Evolutionary conservation across 2,329 filamentous ascomycete genomes (phyloP).

Genomic region (Talaromyces amestolkiae): DNA sequence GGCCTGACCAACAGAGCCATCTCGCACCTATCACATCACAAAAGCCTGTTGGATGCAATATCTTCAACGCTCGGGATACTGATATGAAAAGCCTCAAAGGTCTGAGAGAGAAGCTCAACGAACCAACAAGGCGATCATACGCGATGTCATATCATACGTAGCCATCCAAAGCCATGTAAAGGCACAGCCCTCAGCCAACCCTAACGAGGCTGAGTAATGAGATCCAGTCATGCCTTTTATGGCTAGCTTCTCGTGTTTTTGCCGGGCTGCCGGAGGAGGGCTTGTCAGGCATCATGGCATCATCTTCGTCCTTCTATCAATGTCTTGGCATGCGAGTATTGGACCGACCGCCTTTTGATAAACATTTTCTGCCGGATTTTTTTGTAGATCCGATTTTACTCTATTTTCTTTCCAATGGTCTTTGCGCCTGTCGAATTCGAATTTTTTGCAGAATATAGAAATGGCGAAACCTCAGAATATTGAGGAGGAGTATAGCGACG

Average conservation of each 20-base stretch:
- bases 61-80: background rate
- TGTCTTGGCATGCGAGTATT: background rate
- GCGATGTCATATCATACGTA: background rate
- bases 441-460: background rate
- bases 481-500: background rate
- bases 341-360: conserved; percentile 15
- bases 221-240: background rate
- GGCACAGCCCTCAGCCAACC: background rate
- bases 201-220: background rate
- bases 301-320: background rate
- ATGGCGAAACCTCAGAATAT: conserved; percentile 3
- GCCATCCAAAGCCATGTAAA: background rate
- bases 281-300: background rate
- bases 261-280: background rate
- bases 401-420: background rate
- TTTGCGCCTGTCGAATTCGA: background rate
- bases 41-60: background rate
- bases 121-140: background rate
- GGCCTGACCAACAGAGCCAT: background rate
- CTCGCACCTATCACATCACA: background rate
- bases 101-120: background rate
- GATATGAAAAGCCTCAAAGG: background rate
- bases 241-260: background rate
- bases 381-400: background rate
- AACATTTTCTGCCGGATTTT: conserved; percentile 19